Percentiles rank a stretch among this genome's conserved stretches.
Conservation (phyloP, 164 flowering plant species). For the Tetrastigma voinierianum region DNA sequence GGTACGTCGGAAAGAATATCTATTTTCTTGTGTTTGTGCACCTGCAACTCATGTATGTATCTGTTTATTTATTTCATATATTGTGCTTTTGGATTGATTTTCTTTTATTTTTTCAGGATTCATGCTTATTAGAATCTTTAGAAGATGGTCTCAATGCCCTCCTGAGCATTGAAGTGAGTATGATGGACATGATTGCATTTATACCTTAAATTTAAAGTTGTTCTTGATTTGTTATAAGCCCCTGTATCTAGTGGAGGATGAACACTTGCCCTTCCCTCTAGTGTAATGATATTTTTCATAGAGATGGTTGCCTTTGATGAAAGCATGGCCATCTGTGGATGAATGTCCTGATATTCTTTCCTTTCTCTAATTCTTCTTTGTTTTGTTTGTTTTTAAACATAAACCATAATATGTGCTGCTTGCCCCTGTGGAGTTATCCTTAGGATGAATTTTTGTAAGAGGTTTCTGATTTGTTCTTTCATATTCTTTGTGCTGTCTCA, state of each 20-base stretch:
- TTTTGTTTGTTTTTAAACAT: too few relatives aligned
- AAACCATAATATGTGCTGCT: too few relatives aligned
- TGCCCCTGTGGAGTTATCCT: constrained; percentile 2
- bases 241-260: background rate
- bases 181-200: background rate
- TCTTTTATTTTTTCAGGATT: constrained; percentile 62
- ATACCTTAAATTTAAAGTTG: background rate
- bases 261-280: background rate
- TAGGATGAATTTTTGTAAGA: too few relatives aligned
- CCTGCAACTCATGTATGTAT: too few relatives aligned
- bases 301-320: background rate
- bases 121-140: constrained; percentile 62
- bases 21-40: background rate
- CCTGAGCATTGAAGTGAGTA: constrained; percentile 86
- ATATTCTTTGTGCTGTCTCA: constrained; percentile 23
- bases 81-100: background rate
- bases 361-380: too few relatives aligned
- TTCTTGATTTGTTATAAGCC: background rate
- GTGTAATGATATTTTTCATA: background rate
- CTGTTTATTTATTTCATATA: background rate
- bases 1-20: constrained; percentile 40
- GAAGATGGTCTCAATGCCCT: constrained; percentile 96
- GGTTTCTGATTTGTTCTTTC: background rate
- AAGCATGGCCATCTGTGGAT: background rate
- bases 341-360: background rate